Evolutionary conservation across 495 filamentous ascomycete species (phyloP).

Genomic region (Parmelia sp.): DNA sequence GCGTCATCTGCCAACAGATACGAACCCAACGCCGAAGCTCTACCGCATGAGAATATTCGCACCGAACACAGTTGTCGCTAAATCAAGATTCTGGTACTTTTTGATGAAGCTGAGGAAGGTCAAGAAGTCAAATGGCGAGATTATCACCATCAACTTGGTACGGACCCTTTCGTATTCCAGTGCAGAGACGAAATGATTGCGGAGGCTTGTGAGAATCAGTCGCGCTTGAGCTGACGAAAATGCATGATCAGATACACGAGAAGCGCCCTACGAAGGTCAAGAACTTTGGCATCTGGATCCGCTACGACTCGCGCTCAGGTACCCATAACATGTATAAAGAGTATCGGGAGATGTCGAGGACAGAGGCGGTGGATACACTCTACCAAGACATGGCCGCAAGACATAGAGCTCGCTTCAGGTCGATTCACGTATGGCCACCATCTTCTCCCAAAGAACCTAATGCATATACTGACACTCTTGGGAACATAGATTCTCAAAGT

Average conservation of each 20-base stretch:
- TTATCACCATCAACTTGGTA: conserved; percentile 94
- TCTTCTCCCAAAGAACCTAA: not conserved
- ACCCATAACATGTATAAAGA: conserved; percentile 99
- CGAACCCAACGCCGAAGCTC: conserved; percentile 90
- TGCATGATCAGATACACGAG: conserved; percentile 72
- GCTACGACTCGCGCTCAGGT: conserved; percentile 98
- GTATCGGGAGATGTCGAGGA: conserved; percentile 96
- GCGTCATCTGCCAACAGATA: conserved; percentile 94
- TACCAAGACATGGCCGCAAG: conserved; percentile 99
- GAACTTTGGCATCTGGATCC: conserved; percentile 99
- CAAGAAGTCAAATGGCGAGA: conserved; percentile 99
- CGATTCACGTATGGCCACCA: conserved; percentile 74
- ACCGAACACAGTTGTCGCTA: conserved; percentile 92
- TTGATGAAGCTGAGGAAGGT: conserved; percentile 96
- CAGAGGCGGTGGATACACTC: conserved; percentile 88
- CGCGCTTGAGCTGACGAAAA: conserved; percentile 1
- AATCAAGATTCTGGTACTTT: conserved; percentile 99
- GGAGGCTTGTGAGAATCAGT: not conserved
- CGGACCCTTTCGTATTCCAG: conserved; percentile 32
- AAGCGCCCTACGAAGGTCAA: conserved; percentile 98
- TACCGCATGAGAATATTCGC: conserved; percentile 99
- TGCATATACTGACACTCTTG: not conserved
- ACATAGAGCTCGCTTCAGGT: conserved; percentile 95
- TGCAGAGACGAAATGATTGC: not conserved
- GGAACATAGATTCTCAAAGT: conserved; percentile 83